Base-by-base conservation (phyloP, 225 moss, liverwort and hornwort genomes). In the Marchantia paleacea region DNA sequence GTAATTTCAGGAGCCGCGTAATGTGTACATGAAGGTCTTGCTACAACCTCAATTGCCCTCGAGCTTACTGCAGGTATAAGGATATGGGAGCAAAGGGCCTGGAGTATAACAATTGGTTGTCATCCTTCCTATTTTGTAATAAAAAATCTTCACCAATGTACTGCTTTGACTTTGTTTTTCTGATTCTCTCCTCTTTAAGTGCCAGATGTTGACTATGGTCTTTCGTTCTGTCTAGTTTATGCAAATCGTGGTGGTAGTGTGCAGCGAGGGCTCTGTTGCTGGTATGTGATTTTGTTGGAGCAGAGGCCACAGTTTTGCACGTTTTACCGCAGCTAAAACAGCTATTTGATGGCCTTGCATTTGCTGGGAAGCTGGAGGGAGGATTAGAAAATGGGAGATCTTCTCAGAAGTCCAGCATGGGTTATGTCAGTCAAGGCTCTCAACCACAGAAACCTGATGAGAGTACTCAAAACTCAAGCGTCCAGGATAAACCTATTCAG, bases 241-340 rank as follows among this genome's bases (percentile, higher is more conserved):
- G 22, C n/a, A 24, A 52, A 72, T 72, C 86, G 83, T 84, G 80
- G 83, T 83, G 81, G 55, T 78, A 94, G 94, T 92, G 92, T 90
- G 94, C 91, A 89, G 94, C 94, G 77, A 94, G 90, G 78, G 89
- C 92, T 26, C 80, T 94, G 75, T 84, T 94, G 72, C 82, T 89
- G 83, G 83, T 88, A 13, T 94, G 94, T 81, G 75, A 91, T 79
- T 82, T 85, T 84, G 91, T 92, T 80, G 92, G 92, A 67, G 75
- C 90, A 66, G 91, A 91, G 80, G 89, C 89, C 62, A 88, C 91
- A 69, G 88, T 85, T 31, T 82, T 83, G 58, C 84, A 81, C 76
- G 92, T 92, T 66, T 80, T 94, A 76, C 91, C 88, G 61, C 94
- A 94, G 68, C 82, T 94, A 80, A 91, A 89, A 73, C 72, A 86